A percentile compares a stretch with the other conserved stretches of the same genome.
These are phyloP conservation scores for Apiotrichum porosum DNA, from an alignment of 1,284 basidiomycete species.

Conservation along the genomic window DNA sequence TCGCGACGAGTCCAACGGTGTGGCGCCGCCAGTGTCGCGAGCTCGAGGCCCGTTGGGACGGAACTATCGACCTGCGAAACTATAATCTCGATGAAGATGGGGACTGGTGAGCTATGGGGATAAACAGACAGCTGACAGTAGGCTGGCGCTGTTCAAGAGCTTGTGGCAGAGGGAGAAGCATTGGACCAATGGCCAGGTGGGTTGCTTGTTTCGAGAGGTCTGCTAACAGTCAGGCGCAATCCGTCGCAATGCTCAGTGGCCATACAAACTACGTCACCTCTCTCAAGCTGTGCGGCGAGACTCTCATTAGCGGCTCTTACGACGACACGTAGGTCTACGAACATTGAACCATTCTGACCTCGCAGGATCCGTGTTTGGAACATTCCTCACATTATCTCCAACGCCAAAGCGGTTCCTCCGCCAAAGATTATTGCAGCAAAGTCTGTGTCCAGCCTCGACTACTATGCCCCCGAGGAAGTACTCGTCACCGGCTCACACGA, in stretches of 20 bases:
- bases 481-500: conserved; percentile 90
- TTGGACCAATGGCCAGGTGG: conserved; percentile 52
- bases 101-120: no score
- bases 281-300: conserved; percentile 62
- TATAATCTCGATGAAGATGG: conserved; percentile 55
- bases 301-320: conserved; percentile 78
- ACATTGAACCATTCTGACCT: no score
- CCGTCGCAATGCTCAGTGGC: conserved; percentile 68
- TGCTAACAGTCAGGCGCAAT: conserved; percentile 60
- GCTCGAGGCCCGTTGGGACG: conserved; percentile 29
- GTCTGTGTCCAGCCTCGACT: conserved; percentile 84
- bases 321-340: no score
- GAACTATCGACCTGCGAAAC: conserved; percentile 13
- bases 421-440: conserved; percentile 55
- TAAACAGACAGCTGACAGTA: no score
- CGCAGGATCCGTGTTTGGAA: conserved; percentile 87
- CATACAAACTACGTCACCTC: conserved; percentile 87
- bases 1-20: conserved; percentile 64
- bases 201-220: no score
- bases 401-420: conserved; percentile 7
- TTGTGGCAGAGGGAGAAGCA: conserved; percentile 82
- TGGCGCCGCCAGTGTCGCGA: conserved; percentile 55
- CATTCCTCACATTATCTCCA: conserved; percentile 59
- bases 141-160: conserved; percentile 73
- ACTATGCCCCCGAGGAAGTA: conserved; percentile 75